These are phyloP conservation scores for Sclerotinia subarctica DNA, from an alignment of 2,329 filamentous ascomycete genomes.

Conservation along the genomic window DNA sequence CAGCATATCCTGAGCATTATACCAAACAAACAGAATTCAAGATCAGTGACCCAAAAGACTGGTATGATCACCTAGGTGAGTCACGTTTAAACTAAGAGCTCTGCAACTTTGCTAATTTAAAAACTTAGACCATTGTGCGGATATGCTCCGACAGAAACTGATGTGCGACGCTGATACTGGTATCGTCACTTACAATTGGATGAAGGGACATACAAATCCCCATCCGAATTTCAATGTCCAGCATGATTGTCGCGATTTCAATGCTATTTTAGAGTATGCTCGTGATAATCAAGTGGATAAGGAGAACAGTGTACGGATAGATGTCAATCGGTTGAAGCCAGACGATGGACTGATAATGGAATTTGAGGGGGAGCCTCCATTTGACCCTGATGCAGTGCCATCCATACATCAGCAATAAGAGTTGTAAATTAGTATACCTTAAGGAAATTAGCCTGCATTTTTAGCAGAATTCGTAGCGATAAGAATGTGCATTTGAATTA, in stretches of 20 bases:
- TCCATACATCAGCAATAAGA: too few relatives aligned
- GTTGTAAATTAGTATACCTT: too few relatives aligned
- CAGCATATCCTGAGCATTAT: conserved; percentile 3
- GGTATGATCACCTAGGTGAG: background rate
- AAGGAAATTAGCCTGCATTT: too few relatives aligned
- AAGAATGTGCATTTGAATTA: too few relatives aligned
- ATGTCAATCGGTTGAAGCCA: too few relatives aligned
- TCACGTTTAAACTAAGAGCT: background rate
- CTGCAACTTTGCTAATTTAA: background rate
- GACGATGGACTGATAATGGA: too few relatives aligned
- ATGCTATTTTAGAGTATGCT: background rate
- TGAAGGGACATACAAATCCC: background rate
- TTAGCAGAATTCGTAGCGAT: too few relatives aligned
- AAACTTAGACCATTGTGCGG: background rate
- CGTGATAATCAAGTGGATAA: background rate
- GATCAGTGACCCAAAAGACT: background rate
- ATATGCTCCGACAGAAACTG: background rate
- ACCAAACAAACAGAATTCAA: background rate
- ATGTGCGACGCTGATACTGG: background rate
- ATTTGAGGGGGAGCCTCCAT: too few relatives aligned
- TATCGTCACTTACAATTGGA: background rate
- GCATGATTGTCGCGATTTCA: background rate
- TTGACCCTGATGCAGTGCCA: too few relatives aligned
- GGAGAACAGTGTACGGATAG: background rate
- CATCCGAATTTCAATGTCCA: background rate